Base-by-base conservation (phyloP, 805 yeast genomes). In the Ogataea saltuana region DNA sequence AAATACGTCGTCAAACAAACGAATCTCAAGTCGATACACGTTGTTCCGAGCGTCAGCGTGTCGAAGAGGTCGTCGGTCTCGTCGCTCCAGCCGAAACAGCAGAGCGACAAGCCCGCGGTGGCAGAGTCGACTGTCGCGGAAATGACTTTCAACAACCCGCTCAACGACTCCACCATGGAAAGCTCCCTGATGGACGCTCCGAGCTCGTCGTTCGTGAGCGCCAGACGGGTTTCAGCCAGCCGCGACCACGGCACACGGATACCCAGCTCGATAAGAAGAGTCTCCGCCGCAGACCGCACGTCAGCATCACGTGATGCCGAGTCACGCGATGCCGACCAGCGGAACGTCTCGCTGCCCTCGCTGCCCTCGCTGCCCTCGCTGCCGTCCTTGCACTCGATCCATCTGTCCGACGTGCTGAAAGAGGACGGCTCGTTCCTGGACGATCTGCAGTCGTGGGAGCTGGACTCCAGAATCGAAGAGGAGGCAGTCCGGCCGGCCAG, bases 371-470 rank as follows among this genome's bases (percentile, higher is more conserved):
- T n/a, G n/a, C n/a, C n/a, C n/a, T n/a, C n/a, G n/a, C n/a, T n/a
- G n/a, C n/a, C 42, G 6, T 19, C 46, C 9, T 45, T 36, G 3
- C 30, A 39, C 28, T 47, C 58, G 10, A 44, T 54, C 28, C 49
- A 55, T 25, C 44, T 55, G 13, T 53, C 61, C 4, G 56, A 56
- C 34, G 27, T 75, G 5, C 58, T 67, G 45, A 22, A 34, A 4
- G 66, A 75, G 44, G 64, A 70, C 11, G 70, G 71, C 50, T 70
- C 76, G 20, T 68, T 68, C 16, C 55, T 60, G 46, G 71, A 69
- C 38, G 76, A 71, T 33, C 51, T 72, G 21, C 57, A 73, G 22
- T 67, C 67, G 1, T 68, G 64, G 64, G 58, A 60, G 35, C 46
- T 47, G 3, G 55, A 51, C 21, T 45, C 46, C 6, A 38, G 35